Percentiles rank a stretch among this genome's conserved stretches.
Conservation (phyloP, 2,329 filamentous ascomycete species). For the Triangularia verruculosa region DNA sequence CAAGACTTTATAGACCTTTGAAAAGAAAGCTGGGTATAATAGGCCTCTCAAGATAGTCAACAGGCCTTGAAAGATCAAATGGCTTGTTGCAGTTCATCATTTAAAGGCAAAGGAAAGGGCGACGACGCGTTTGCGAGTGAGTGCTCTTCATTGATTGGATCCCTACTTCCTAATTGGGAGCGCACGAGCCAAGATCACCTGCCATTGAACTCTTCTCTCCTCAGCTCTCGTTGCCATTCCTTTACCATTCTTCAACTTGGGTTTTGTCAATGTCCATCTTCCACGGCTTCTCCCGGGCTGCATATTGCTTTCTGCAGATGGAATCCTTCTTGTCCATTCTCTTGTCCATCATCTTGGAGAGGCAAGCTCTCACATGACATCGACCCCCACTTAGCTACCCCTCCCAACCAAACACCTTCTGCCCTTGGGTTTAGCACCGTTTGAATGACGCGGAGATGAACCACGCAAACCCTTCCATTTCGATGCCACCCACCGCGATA, state of each 20-base stretch:
- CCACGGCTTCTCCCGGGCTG: too few relatives aligned
- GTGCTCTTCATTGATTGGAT: neutral
- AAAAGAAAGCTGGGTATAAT: too few relatives aligned
- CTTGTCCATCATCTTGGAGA: neutral
- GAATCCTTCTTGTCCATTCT: neutral
- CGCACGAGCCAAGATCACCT: neutral
- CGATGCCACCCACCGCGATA: neutral
- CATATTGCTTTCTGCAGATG: neutral
- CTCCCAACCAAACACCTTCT: neutral
- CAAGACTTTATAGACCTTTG: too few relatives aligned
- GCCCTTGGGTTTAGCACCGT: neutral
- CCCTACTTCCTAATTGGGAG: neutral
- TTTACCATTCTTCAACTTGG: neutral
- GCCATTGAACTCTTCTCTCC: neutral
- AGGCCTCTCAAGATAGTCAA: too few relatives aligned
- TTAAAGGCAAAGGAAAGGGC: neutral
- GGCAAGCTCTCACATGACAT: neutral
- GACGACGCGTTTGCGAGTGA: neutral
- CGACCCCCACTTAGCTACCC: neutral
- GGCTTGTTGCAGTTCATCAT: too few relatives aligned
- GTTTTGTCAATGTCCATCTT: too few relatives aligned
- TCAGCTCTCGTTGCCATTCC: neutral
- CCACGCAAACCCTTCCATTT: neutral
- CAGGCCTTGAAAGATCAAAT: too few relatives aligned
- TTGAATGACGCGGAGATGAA: neutral